Conservation (phyloP, 2,329 filamentous ascomycete genomes). For the Paraphaeosphaeria sporulosa region DNA sequence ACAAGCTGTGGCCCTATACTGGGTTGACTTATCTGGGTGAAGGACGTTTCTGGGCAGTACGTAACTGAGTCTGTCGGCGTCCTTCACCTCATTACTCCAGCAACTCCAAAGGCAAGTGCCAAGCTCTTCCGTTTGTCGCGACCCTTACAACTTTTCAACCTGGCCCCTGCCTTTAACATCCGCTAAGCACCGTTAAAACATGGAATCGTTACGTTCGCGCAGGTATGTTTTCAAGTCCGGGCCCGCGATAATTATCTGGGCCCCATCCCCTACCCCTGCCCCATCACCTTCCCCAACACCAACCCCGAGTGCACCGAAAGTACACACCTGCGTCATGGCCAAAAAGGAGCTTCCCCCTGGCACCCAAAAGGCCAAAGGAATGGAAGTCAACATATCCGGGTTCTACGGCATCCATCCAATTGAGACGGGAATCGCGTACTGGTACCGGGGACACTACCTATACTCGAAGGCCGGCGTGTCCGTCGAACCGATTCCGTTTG, state of each 20-base stretch:
- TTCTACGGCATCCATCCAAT: constrained; percentile 31
- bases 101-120: not conserved
- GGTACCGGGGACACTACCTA: constrained; percentile 41
- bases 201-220: not conserved
- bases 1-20: too few species aligned
- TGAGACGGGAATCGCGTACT: constrained; percentile 35
- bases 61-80: not conserved
- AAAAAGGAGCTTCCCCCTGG: not conserved
- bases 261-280: not conserved
- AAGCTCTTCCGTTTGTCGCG: not conserved
- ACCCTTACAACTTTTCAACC: not conserved
- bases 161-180: not conserved
- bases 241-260: not conserved
- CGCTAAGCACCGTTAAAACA: not conserved
- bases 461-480: constrained; percentile 30
- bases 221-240: not conserved
- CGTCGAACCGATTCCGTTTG: constrained; percentile 30
- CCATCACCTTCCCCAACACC: not conserved
- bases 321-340: not conserved
- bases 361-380: constrained; percentile 16
- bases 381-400: constrained; percentile 36
- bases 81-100: not conserved
- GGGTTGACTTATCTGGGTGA: too few species aligned
- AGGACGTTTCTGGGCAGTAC: too few species aligned
- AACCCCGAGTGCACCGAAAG: not conserved